These are phyloP conservation scores for Pezicula carpinea DNA, from an alignment of 2,329 filamentous ascomycete species.

Conservation along the genomic window DNA sequence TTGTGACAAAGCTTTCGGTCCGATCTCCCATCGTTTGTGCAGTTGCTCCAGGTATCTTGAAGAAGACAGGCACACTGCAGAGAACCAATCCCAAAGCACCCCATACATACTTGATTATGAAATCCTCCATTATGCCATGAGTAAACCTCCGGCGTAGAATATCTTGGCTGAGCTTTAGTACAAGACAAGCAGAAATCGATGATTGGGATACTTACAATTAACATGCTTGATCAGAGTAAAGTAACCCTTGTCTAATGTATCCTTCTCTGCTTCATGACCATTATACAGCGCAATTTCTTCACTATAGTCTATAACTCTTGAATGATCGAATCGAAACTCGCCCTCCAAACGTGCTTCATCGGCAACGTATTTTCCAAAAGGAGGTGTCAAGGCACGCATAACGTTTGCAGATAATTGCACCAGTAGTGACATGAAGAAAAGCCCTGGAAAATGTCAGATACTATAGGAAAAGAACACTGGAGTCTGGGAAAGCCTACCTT, in stretches of 20 bases:
- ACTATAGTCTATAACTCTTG: conserved; percentile 88
- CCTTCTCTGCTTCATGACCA: conserved; percentile 91
- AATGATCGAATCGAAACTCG: conserved; percentile 94
- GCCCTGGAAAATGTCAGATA: conserved; percentile 34
- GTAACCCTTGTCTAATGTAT: conserved; percentile 95
- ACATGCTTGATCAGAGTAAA: conserved; percentile 99
- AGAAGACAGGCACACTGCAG: conserved; percentile 93
- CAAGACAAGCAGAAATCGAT: background rate
- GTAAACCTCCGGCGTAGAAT: conserved; percentile 88
- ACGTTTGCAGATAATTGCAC: conserved; percentile 87
- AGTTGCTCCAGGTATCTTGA: conserved; percentile 73
- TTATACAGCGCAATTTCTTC: conserved; percentile 92
- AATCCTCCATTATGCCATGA: conserved; percentile 99
- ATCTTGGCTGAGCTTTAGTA: conserved; percentile 37
- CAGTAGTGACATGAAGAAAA: conserved; percentile 91
- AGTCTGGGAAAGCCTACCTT: conserved; percentile 41
- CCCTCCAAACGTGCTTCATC: conserved; percentile 93
- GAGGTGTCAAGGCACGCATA: conserved; percentile 91
- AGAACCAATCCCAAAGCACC: conserved; percentile 86
- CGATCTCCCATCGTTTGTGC: conserved; percentile 60
- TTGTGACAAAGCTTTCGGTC: conserved; percentile 83
- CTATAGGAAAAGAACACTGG: background rate
- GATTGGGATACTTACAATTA: conserved; percentile 46
- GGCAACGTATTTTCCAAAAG: conserved; percentile 95
- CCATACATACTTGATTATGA: conserved; percentile 99